phyloP scores from a whole-genome alignment of 257 asterid species.

The Paraleonurus japonicus region DNA sequence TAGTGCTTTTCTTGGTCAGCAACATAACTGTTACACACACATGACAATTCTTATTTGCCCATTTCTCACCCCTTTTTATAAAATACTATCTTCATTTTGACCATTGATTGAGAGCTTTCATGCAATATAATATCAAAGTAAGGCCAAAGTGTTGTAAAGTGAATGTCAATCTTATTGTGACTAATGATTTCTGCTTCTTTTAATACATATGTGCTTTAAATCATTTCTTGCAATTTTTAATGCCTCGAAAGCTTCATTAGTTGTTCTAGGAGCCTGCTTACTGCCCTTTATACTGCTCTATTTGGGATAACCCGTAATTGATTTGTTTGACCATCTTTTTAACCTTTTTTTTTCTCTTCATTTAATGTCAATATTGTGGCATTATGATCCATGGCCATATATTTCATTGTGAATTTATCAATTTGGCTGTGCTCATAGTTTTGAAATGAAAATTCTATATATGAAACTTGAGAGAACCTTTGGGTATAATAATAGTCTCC shows the following conservation, averaged over 20 bases:
- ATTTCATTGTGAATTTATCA: constrained; percentile 3
- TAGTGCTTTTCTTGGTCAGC: constrained; percentile 70
- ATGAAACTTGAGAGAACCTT: not conserved
- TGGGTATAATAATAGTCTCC: not conserved
- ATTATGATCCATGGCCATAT: constrained; percentile 10
- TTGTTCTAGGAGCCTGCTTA: constrained; percentile 33
- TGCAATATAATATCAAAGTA: constrained; percentile 38
- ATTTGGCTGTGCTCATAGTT: constrained; percentile 7
- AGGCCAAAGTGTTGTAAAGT: constrained; percentile 36
- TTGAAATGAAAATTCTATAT: not conserved
- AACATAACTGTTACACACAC: constrained; percentile 49
- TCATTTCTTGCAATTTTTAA: constrained; percentile 36
- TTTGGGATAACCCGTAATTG: constrained; percentile 41
- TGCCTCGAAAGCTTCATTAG: constrained; percentile 43
- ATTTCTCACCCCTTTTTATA: constrained; percentile 58
- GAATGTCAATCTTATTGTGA: constrained; percentile 32
- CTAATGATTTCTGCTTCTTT: constrained; percentile 64
- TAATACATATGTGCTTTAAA: constrained; percentile 45
- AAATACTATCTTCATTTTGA: constrained; percentile 44
- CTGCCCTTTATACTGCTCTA: constrained; percentile 30
- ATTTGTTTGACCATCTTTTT: constrained; percentile 33
- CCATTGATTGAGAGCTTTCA: constrained; percentile 57
- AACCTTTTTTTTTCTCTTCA: not conserved
- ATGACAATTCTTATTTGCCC: constrained; percentile 42
- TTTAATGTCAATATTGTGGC: constrained; percentile 21